These are phyloP conservation scores for Calonectria pteridis DNA, from an alignment of 2,329 filamentous ascomycete genomes.

Conservation along the genomic window DNA sequence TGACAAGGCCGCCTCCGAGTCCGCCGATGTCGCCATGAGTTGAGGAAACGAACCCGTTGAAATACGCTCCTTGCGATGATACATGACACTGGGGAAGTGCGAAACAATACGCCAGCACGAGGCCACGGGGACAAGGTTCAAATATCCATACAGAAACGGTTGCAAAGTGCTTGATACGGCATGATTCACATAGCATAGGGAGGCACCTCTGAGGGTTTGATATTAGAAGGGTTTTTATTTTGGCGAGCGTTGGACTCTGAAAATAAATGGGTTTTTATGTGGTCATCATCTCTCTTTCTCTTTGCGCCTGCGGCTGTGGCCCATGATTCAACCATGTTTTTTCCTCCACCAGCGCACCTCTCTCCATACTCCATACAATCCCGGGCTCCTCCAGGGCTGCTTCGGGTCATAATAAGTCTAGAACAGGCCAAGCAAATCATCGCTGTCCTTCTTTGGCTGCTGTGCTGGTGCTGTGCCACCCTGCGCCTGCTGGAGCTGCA, in stretches of 20 bases:
- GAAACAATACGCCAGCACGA: not conserved
- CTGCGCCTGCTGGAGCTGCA: constrained; percentile 63
- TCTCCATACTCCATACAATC: constrained; percentile 33
- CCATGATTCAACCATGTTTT: constrained; percentile 31
- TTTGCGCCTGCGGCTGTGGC: constrained; percentile 34
- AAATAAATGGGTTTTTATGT: constrained; percentile 27
- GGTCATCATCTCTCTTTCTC: constrained; percentile 36
- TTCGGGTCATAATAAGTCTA: constrained; percentile 42
- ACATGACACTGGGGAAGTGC: not conserved
- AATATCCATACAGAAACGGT: constrained; percentile 30
- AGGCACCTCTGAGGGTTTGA: constrained; percentile 23
- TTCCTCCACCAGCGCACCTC: constrained; percentile 30
- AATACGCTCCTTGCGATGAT: not conserved
- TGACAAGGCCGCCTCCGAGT: constrained; percentile 56
- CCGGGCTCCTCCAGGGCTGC: constrained; percentile 24
- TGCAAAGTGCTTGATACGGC: constrained; percentile 19
- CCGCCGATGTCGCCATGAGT: constrained; percentile 27
- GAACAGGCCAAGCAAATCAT: constrained; percentile 68
- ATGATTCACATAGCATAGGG: constrained; percentile 33
- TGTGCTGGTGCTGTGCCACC: constrained; percentile 45
- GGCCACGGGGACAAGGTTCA: constrained; percentile 7
- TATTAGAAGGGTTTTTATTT: constrained; percentile 41
- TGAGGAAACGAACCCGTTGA: not conserved
- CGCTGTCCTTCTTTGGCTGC: constrained; percentile 68
- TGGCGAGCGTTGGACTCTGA: constrained; percentile 35